These are phyloP conservation scores for Flaveria trinervia DNA, from an alignment of 129 eudicot species.

Conservation along the genomic window DNA sequence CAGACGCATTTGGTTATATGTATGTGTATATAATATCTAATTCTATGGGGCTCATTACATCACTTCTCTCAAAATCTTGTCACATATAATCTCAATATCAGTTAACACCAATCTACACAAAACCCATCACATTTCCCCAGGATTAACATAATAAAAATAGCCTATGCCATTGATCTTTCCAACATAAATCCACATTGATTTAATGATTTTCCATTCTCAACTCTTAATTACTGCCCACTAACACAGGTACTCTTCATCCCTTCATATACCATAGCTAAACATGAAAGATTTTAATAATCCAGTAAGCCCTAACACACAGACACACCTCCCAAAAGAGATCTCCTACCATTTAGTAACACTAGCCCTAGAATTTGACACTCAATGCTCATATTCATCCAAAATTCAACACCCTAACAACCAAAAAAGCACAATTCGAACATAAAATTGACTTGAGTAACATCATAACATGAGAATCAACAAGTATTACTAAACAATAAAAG, in stretches of 20 bases:
- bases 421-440: neutral
- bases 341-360: neutral
- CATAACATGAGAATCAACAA: neutral
- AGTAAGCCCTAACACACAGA: conserved; percentile 24
- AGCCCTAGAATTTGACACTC: neutral
- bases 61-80: neutral
- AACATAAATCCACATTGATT: conserved; percentile 9
- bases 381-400: conserved; percentile 16
- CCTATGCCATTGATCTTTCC: neutral
- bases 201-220: conserved; percentile 13
- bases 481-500: neutral
- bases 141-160: neutral
- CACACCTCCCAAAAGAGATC: neutral
- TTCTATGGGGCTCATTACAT: neutral
- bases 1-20: neutral
- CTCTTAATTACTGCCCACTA: neutral
- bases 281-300: neutral
- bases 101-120: neutral
- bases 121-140: neutral
- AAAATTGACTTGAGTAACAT: neutral
- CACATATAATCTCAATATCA: neutral
- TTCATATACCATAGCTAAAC: neutral
- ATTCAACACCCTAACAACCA: conserved; percentile 18
- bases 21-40: neutral
- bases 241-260: neutral